Evolutionary conservation across 805 yeast species (phyloP).

Genomic region (Cyberlindnera euphorbiae): DNA sequence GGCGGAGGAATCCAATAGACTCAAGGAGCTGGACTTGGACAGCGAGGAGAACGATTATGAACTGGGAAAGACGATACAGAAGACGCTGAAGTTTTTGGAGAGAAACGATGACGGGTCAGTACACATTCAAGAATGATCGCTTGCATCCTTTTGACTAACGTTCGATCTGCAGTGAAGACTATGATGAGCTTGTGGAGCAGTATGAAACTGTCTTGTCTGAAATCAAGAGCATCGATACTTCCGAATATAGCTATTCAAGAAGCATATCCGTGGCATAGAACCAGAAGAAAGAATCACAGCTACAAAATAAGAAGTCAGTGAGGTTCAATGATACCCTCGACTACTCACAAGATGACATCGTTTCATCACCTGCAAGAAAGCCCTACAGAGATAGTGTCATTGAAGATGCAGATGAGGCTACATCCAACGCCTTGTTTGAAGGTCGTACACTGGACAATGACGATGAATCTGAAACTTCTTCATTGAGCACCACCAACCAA

Average conservation of each 20-base stretch:
- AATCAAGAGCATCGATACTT: conserved; percentile 12
- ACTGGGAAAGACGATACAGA: conserved; percentile 18
- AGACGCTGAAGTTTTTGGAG: conserved; percentile 22
- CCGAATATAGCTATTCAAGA: conserved; percentile 19
- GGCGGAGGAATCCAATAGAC: conserved; percentile 21
- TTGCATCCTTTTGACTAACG: not conserved
- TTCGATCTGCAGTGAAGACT: conserved; percentile 15
- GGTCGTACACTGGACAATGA: conserved; percentile 14
- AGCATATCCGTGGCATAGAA: conserved; percentile 4
- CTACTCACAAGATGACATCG: conserved; percentile 7
- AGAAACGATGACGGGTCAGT: conserved; percentile 25
- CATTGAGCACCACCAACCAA: conserved; percentile 25
- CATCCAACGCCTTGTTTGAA: conserved; percentile 18
- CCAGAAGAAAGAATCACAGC: conserved; percentile 6
- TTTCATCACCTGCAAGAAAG: conserved; percentile 2
- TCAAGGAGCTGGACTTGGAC: conserved; percentile 12
- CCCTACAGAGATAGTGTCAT: conserved; percentile 22
- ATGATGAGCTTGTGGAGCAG: conserved; percentile 24
- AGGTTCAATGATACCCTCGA: conserved; percentile 25
- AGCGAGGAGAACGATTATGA: conserved; percentile 22
- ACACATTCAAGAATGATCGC: not conserved
- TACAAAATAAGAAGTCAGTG: conserved; percentile 23
- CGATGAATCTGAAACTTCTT: conserved; percentile 9
- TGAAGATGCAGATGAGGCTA: conserved; percentile 7
- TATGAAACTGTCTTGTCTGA: conserved; percentile 12